phyloP scores from a whole-genome alignment of 2,329 filamentous ascomycete species.

The Curvularia verruculosa region DNA sequence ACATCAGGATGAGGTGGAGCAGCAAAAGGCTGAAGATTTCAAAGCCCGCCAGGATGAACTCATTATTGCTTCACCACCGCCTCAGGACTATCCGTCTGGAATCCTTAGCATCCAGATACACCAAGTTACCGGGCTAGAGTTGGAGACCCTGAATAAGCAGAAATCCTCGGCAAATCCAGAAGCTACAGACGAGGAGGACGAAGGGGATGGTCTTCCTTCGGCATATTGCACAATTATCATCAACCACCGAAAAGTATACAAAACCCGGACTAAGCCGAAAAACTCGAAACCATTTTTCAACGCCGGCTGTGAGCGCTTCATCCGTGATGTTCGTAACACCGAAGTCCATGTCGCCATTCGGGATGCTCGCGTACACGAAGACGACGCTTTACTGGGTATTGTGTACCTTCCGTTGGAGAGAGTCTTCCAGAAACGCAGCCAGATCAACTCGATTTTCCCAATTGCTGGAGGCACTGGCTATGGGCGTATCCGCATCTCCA shows the following conservation, averaged over 20 bases:
- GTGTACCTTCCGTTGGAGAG: constrained; percentile 70
- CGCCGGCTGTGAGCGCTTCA: constrained; percentile 73
- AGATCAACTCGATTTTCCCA: constrained; percentile 70
- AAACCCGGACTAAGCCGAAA: constrained; percentile 76
- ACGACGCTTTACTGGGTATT: constrained; percentile 71
- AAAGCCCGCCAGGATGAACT: constrained; percentile 64
- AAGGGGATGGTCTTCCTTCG: constrained; percentile 68
- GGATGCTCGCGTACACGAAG: constrained; percentile 71
- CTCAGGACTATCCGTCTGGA: constrained; percentile 66
- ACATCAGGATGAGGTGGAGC: constrained; percentile 67
- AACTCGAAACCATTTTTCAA: constrained; percentile 82
- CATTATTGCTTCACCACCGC: constrained; percentile 71
- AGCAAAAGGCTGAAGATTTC: constrained; percentile 71
- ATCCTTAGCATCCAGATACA: constrained; percentile 74
- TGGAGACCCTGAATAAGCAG: constrained; percentile 64
- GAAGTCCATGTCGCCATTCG: constrained; percentile 72
- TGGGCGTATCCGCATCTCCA: constrained; percentile 70
- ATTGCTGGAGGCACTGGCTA: constrained; percentile 75
- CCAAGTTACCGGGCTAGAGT: constrained; percentile 71
- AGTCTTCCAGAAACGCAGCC: constrained; percentile 66
- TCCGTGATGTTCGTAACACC: constrained; percentile 69
- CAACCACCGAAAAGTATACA: constrained; percentile 73
- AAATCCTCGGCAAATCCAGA: constrained; percentile 55
- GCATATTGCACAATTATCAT: constrained; percentile 75
- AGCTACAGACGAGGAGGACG: constrained; percentile 66